Percentiles rank a stretch among this genome's conserved stretches.
Conservation (phyloP, 2,329 filamentous ascomycete genomes). For the Fusarium mexicanum region DNA sequence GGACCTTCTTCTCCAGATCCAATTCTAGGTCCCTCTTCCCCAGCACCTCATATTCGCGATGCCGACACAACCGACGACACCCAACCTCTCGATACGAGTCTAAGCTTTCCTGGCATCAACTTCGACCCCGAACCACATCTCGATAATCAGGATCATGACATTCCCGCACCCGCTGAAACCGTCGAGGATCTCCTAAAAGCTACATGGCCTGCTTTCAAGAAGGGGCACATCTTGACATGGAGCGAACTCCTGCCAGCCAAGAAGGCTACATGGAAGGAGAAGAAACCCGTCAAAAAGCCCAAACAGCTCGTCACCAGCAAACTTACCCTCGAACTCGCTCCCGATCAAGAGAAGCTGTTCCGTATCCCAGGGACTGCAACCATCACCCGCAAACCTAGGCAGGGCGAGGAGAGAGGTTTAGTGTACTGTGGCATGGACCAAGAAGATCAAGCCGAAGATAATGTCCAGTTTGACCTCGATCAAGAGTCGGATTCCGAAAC, state of each 20-base stretch:
- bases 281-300: constrained; percentile 80
- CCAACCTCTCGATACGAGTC: constrained; percentile 44
- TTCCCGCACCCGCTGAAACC: constrained; percentile 76
- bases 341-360: constrained; percentile 88
- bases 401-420: constrained; percentile 63
- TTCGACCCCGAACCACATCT: constrained; percentile 58
- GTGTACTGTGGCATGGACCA: constrained; percentile 57
- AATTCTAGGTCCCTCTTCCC: constrained; percentile 55
- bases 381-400: constrained; percentile 63
- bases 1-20: constrained; percentile 61
- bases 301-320: constrained; percentile 88
- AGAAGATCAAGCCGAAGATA: constrained; percentile 47
- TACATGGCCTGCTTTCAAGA: constrained; percentile 83
- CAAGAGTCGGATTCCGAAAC: constrained; percentile 68
- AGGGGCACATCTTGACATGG: constrained; percentile 79
- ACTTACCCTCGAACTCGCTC: constrained; percentile 83
- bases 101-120: constrained; percentile 56
- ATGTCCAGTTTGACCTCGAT: constrained; percentile 58
- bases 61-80: constrained; percentile 50
- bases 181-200: constrained; percentile 80
- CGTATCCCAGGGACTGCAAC: constrained; percentile 72
- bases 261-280: constrained; percentile 79
- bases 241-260: constrained; percentile 85
- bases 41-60: constrained; percentile 55
- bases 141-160: constrained; percentile 68